These are phyloP conservation scores for Phalaenopsis equestris DNA, from an alignment of 106 monocot genomes.

Conservation along the genomic window DNA sequence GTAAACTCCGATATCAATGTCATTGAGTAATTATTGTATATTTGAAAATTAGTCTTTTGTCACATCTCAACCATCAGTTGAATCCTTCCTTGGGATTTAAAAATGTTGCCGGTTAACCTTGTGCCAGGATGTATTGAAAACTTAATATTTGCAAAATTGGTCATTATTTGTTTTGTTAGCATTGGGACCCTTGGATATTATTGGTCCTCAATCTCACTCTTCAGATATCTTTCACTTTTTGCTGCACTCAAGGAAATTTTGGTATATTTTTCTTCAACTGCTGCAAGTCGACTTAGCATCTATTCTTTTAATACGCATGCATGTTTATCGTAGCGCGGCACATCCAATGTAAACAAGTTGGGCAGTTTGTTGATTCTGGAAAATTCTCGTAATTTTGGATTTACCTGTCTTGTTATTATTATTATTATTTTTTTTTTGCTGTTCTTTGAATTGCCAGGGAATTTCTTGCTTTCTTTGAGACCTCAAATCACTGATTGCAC, in stretches of 20 bases:
- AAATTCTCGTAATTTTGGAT: background rate
- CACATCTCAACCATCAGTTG: background rate
- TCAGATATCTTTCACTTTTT: background rate
- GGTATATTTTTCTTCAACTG: background rate
- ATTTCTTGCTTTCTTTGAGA: constrained; percentile 66
- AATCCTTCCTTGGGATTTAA: background rate
- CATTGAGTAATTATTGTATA: background rate
- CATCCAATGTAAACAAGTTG: no score
- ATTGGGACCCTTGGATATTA: background rate
- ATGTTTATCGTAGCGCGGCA: background rate
- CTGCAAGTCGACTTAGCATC: background rate
- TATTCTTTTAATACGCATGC: background rate
- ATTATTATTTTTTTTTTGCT: background rate
- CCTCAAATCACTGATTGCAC: constrained; percentile 39
- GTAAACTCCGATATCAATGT: background rate
- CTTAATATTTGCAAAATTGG: background rate
- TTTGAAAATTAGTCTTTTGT: background rate
- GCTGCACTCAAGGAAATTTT: background rate
- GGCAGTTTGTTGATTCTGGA: background rate
- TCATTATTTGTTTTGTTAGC: background rate
- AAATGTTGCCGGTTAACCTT: background rate
- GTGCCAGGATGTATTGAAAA: no score
- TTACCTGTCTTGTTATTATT: background rate
- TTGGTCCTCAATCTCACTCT: background rate
- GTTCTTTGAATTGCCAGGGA: constrained; percentile 43